These are phyloP conservation scores for Claviceps africana DNA, from an alignment of 2,329 filamentous ascomycete genomes.

Conservation along the genomic window DNA sequence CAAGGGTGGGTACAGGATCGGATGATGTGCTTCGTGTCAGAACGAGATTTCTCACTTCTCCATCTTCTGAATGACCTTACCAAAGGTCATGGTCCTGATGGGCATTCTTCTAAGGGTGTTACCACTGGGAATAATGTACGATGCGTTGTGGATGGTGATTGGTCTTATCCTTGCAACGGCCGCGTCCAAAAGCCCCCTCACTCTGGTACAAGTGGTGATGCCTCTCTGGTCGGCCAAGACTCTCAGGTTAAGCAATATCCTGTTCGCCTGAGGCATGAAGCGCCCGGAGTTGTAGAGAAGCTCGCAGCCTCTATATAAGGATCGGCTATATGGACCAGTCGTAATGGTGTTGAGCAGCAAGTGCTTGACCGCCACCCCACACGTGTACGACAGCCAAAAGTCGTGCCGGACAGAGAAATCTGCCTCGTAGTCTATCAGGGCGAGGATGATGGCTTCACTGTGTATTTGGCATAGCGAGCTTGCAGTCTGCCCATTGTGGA, in stretches of 20 bases:
- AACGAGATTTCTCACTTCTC: neutral
- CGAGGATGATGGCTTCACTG: constrained; percentile 7
- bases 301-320: constrained; percentile 4
- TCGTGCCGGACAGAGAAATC: constrained; percentile 11
- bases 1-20: too few relatives aligned
- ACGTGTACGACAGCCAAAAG: constrained; percentile 9
- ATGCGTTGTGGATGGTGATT: neutral
- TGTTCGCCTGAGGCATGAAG: constrained; percentile 2
- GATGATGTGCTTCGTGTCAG: too few relatives aligned
- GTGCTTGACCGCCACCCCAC: constrained; percentile 3
- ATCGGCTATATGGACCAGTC: neutral
- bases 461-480: constrained; percentile 4
- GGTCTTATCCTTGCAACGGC: neutral
- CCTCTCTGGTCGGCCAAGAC: neutral
- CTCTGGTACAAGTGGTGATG: neutral
- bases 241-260: neutral
- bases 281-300: constrained; percentile 2
- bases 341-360: neutral
- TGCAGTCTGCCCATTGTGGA: neutral
- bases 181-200: neutral
- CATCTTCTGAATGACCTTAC: neutral
- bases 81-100: neutral
- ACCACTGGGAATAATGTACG: neutral
- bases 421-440: constrained; percentile 14
- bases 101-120: neutral